These are phyloP conservation scores for Hygrocybe punicea DNA, from an alignment of 768 basidiomycete genomes.

Conservation along the genomic window DNA sequence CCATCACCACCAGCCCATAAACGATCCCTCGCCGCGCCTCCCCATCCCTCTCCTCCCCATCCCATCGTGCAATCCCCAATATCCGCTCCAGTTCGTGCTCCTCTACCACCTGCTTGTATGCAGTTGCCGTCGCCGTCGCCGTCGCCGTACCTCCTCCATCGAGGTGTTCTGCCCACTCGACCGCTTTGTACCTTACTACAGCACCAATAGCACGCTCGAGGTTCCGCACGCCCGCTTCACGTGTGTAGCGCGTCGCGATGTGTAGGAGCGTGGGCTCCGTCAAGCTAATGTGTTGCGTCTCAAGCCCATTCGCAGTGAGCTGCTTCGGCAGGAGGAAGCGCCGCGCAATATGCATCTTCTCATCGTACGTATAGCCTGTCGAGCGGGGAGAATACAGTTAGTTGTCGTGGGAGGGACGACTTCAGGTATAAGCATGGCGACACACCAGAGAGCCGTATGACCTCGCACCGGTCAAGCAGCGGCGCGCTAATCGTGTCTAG, in stretches of 20 bases:
- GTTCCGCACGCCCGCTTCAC: conserved; percentile 90
- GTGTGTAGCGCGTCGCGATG: conserved; percentile 76
- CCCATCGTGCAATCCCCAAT: conserved; percentile 75
- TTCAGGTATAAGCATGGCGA: conserved; percentile 1
- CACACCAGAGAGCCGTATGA: conserved; percentile 74
- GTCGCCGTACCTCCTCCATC: conserved; percentile 34
- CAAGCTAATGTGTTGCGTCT: conserved; percentile 56
- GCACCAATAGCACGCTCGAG: conserved; percentile 84
- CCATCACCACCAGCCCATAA: conserved; percentile 84
- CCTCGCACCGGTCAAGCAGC: conserved; percentile 84
- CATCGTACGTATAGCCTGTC: conserved; percentile 78
- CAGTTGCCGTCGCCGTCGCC: conserved; percentile 15
- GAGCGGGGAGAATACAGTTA: not conserved
- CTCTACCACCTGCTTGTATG: conserved; percentile 61
- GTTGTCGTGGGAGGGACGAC: not conserved
- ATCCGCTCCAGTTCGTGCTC: conserved; percentile 77
- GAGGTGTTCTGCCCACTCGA: conserved; percentile 77
- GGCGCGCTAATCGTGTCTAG: conserved; percentile 88
- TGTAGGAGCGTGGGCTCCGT: conserved; percentile 67
- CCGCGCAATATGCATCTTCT: conserved; percentile 87
- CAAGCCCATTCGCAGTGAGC: conserved; percentile 70
- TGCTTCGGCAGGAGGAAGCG: conserved; percentile 90
- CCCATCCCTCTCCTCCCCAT: conserved; percentile 75
- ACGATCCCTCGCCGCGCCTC: conserved; percentile 73
- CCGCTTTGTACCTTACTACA: conserved; percentile 89